Evolutionary conservation across 139 green algal species (phyloP), one percentile per base, ranked within the genome.

Genomic region (Yamagishiella unicocca): DNA sequence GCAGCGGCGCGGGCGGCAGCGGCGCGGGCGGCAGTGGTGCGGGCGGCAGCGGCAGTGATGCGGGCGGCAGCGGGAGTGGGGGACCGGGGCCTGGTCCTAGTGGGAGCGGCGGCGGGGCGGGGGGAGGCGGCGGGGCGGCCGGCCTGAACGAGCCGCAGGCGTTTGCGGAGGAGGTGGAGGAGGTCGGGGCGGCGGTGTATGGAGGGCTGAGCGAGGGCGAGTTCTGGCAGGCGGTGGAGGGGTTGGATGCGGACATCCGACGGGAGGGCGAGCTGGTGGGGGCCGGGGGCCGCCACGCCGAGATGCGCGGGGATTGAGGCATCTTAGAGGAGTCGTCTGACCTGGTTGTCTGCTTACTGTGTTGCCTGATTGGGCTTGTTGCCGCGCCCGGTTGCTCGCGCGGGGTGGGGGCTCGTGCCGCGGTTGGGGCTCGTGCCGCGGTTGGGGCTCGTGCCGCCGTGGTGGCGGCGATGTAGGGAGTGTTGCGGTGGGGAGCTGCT

Each of bases 201-300:
- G n/a, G 27, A 10, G 78, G 78, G 9, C 58, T 84, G 37, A 43
- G 38, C 2, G 55, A 74, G 78, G 14, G 31, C 9, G 78, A 84
- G 58, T 84, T 84, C 38, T 84, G 78, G 58, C 27, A 8, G 55
- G 78, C 31, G 38, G 54, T 84, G 14, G 78, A 37, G 27, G 38
- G 38, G 38, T 4, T 74, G 78, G 78, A 84, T 45, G 76, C 25
- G 54, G 53, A 71, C 21, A 55, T 83, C 9, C 76, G 76, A 37
- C 22, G 27, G 35, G 53, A 71, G 76, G 76, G 76, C 7, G 76
- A 53, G 54, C 53, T 83, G 25, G 29, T 83, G 76, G 54, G 37
- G 37, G 43, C n/a, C n/a, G n/a, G n/a, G n/a, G n/a, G n/a, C n/a
- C n/a, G n/a, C n/a, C n/a, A n/a, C n/a, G n/a, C n/a, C n/a, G n/a